Percentiles rank a stretch among this genome's conserved stretches.
Evolutionary conservation across 371 early-diverging fungal species (phyloP).

Genomic region (Batrachochytrium dendrobatidis): DNA sequence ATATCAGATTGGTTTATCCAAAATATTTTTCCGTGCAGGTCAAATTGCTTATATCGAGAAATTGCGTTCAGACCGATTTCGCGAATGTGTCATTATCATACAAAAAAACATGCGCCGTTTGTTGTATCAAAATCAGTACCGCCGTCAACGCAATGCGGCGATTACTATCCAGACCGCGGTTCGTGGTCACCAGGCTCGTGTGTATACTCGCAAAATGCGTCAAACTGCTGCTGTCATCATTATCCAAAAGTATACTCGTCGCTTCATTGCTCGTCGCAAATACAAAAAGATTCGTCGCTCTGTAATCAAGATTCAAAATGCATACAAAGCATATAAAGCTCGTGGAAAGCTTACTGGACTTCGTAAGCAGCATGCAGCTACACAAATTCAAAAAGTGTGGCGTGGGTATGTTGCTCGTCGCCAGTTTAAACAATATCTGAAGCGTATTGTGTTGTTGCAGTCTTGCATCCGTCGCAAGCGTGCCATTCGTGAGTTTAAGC

Average conservation of each 20-base stretch:
- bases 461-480: conserved; percentile 63
- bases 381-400: conserved; percentile 50
- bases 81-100: conserved; percentile 70
- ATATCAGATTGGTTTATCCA: conserved; percentile 94
- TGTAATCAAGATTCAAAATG: conserved; percentile 31
- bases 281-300: conserved; percentile 31
- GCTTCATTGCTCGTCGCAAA: conserved; percentile 54
- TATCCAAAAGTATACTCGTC: conserved; percentile 68
- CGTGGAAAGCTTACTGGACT: conserved; percentile 18
- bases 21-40: conserved; percentile 99
- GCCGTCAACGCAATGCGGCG: conserved; percentile 46
- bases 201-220: conserved; percentile 46
- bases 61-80: conserved; percentile 71
- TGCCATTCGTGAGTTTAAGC: conserved; percentile 56
- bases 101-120: conserved; percentile 84
- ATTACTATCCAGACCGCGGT: conserved; percentile 34
- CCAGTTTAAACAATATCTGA: conserved; percentile 39
- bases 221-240: conserved; percentile 62
- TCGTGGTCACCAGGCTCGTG: conserved; percentile 57
- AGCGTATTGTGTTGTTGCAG: conserved; percentile 66
- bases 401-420: conserved; percentile 50
- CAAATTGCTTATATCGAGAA: conserved; percentile 88
- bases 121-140: conserved; percentile 62
- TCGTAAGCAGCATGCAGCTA: conserved; percentile 62
- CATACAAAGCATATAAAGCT: conserved; percentile 14